Base-by-base conservation (phyloP, 106 monocot species). In the Dendrobium chrysotoxum region DNA sequence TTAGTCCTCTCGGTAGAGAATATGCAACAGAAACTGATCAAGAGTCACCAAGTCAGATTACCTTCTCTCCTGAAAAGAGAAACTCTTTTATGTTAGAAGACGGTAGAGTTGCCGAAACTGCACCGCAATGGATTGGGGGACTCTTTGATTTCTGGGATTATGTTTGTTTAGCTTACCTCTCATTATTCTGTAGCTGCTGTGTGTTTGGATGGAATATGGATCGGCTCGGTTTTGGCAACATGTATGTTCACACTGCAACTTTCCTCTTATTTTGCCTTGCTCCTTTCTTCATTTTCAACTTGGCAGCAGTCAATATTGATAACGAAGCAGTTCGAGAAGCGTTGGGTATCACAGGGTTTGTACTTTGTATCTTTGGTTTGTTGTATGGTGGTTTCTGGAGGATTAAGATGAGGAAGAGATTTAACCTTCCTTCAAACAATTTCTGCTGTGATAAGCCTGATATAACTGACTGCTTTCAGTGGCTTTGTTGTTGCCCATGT, bases 331-430 rank as follows among this genome's bases (percentile, higher is more conserved):
- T 81, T 81, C 72, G 74, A 13, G 81, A 55, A 28, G 40, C 30
- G 39, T 10, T 81, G 40, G 73, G 81, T 40, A 54, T 81, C 68
- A 45, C 74, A 17, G 81, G 81, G 2, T 54, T 73, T 50, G 35
- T 81, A 7, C 73, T 81, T 39, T 81, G 81, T 40, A 17, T 81
- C 11, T 81, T 81, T 25, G 81, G 81, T 4, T 75, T 81, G 81
- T 74, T 81, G 13, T 81, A 81, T 81, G 81, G 74, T 12, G 81
- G 81, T 3, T 81, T 81, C 54, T 81, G 81, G 81, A 72, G 81
- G 55, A 81, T 81, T 55, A 72, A 81, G 74, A 81, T 81, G 81
- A 81, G 81, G 74, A 81, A 74, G 81, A 81, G 55, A n/a, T 81
- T 81, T 74, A 81, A 75, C n/a, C 81, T 81, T 45, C 81, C 81